These are phyloP conservation scores for Mycena leptocephala DNA, from an alignment of 768 basidiomycete genomes.

Conservation along the genomic window DNA sequence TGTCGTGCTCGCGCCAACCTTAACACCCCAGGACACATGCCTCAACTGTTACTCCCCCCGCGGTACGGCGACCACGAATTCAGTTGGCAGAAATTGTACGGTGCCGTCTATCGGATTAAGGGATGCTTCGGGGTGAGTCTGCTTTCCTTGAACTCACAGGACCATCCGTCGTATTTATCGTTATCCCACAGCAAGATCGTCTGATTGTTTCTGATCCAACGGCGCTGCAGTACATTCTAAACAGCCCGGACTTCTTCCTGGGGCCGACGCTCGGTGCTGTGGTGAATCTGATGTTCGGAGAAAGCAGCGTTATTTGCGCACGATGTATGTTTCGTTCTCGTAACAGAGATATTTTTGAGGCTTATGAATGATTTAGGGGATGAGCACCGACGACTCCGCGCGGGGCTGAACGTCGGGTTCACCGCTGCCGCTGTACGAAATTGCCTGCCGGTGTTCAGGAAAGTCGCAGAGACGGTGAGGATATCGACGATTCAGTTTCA, in stretches of 20 bases:
- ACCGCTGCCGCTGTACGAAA: not conserved
- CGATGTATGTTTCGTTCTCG: not conserved
- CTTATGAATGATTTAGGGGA: not conserved
- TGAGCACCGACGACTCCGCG: not conserved
- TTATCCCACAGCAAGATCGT: conserved; percentile 6
- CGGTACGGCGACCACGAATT: conserved; percentile 11
- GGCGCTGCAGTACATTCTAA: not conserved
- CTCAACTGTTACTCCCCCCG: not conserved
- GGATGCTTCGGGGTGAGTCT: conserved; percentile 5
- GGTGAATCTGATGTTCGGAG: not conserved
- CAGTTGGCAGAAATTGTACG: not conserved
- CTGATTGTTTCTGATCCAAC: too few relatives aligned
- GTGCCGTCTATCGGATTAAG: conserved; percentile 5
- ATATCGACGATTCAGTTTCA: too few relatives aligned
- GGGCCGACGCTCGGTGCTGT: not conserved
- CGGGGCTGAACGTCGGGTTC: not conserved
- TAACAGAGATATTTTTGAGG: too few relatives aligned
- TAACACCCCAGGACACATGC: not conserved
- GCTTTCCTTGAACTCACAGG: too few relatives aligned
- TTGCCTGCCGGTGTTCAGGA: not conserved
- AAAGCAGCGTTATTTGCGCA: not conserved
- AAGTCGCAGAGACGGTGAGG: not conserved
- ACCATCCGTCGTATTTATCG: not conserved
- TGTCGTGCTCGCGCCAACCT: too few relatives aligned
- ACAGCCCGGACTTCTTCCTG: not conserved